Evolutionary conservation across 805 yeast genomes (phyloP), one percentile per base, ranked within the genome.

Genomic region (Metschnikowia corniflorae): DNA sequence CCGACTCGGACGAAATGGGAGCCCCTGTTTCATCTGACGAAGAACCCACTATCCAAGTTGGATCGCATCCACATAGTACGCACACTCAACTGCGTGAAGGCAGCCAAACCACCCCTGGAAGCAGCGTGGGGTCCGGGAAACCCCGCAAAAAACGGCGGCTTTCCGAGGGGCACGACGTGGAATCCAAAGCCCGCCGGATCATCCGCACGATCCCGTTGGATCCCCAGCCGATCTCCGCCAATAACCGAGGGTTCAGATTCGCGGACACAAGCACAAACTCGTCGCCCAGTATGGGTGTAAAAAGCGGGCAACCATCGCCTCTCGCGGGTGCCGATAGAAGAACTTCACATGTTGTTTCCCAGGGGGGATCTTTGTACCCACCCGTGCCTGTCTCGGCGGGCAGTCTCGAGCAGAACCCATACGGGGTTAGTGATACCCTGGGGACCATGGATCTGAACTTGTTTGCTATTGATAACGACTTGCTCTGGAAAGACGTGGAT

Each of bases 401-500:
- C 3, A 10, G n/a, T 3, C 9, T 10, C 12, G 24, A 3, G 9
- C 24, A 21, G 24, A 3, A 21, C 12, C 9, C 24, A 10, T 21
- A 21, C 12, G n/a, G 9, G 24, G 24, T 5, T 10, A 37, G 36
- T 21, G 36, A 37, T 14, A 27, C 29, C 9, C 40, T 31, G 40
- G 25, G 15, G 6, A 31, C 62, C 21, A 52, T 65, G 33, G 67
- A 61, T 33, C 46, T 68, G 36, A 73, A 65, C 42, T 52, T 61
- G 7, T 63, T 73, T 58, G 77, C 70, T 25, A 44, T 61, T 40
- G 78, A 75, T 48, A 70, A 74, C 16, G 83, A 75, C 33, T 47
- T 75, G 41, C 63, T 79, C 16, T 81, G 83, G 88, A 83, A 81
- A 53, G 94, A 87, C 54, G 89, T 87, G 19, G 95, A 86, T 46